Evolutionary conservation across 1,284 basidiomycete genomes (phyloP).

Genomic region (Ceraceosorus guamensis): DNA sequence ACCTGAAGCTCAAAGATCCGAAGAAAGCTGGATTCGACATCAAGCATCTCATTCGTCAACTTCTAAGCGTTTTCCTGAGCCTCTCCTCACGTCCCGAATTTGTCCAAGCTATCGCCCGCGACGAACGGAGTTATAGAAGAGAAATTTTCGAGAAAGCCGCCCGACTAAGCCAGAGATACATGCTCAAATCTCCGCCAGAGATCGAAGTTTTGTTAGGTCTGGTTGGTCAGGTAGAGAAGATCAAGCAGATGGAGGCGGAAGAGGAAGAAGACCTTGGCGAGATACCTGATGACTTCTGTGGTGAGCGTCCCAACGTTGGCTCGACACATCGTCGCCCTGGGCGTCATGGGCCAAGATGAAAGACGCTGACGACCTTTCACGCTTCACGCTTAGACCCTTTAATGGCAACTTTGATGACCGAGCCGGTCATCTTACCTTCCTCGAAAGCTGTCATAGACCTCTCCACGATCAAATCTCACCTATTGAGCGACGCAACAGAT

Average conservation of each 20-base stretch:
- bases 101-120: slow-evolving; percentile 78
- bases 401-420: slow-evolving; percentile 90
- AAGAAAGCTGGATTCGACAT: slow-evolving; percentile 88
- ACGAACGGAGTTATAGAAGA: slow-evolving; percentile 83
- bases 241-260: slow-evolving; percentile 66
- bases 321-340: neutral
- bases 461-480: slow-evolving; percentile 87
- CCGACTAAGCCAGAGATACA: slow-evolving; percentile 60
- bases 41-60: slow-evolving; percentile 70
- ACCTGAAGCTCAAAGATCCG: slow-evolving; percentile 76
- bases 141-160: slow-evolving; percentile 77
- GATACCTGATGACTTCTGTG: slow-evolving; percentile 84
- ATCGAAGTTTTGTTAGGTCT: slow-evolving; percentile 67
- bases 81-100: slow-evolving; percentile 73
- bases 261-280: slow-evolving; percentile 86
- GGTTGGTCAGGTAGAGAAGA: slow-evolving; percentile 74
- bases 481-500: slow-evolving; percentile 74
- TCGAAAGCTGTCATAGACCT: slow-evolving; percentile 76
- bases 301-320: neutral
- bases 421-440: slow-evolving; percentile 84
- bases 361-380: neutral
- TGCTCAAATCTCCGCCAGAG: slow-evolving; percentile 73
- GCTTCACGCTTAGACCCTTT: slow-evolving; percentile 62
- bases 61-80: slow-evolving; percentile 87
- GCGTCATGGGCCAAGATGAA: neutral